phyloP scores from a whole-genome alignment of 139 green algal species.

The Coelastrella sp. region DNA sequence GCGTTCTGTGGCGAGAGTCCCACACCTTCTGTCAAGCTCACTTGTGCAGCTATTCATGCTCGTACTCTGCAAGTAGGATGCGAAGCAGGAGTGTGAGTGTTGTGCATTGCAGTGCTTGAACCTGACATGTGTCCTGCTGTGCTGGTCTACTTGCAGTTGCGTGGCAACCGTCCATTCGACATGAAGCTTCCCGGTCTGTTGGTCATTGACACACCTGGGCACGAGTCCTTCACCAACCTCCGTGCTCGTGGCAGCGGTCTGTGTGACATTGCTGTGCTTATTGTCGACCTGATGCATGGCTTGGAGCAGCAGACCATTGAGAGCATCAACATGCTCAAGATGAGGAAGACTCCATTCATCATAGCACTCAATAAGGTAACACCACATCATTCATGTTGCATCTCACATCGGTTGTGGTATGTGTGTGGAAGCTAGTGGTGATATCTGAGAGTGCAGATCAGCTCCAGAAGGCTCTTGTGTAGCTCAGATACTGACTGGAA shows the following conservation, averaged over 20 bases:
- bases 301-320: constrained; percentile 99
- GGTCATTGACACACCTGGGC: constrained; percentile 98
- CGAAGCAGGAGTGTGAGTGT: no score
- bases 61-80: no score
- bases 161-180: constrained; percentile 73
- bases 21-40: no score
- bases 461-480: no score
- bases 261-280: constrained; percentile 98
- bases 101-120: no score
- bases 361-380: constrained; percentile 97
- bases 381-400: no score
- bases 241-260: constrained; percentile 90
- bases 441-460: background rate
- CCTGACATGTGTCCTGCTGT: no score
- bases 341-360: constrained; percentile 98
- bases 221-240: constrained; percentile 99
- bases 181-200: constrained; percentile 92
- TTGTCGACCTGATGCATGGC: constrained; percentile 99
- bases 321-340: constrained; percentile 95
- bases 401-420: no score
- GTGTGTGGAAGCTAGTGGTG: background rate
- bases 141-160: constrained; percentile 36
- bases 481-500: no score
- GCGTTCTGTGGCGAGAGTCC: no score
- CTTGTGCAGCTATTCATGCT: no score